phyloP scores from a whole-genome alignment of 176 grass and related monocot genomes.

The Bonia amplexicaulis region DNA sequence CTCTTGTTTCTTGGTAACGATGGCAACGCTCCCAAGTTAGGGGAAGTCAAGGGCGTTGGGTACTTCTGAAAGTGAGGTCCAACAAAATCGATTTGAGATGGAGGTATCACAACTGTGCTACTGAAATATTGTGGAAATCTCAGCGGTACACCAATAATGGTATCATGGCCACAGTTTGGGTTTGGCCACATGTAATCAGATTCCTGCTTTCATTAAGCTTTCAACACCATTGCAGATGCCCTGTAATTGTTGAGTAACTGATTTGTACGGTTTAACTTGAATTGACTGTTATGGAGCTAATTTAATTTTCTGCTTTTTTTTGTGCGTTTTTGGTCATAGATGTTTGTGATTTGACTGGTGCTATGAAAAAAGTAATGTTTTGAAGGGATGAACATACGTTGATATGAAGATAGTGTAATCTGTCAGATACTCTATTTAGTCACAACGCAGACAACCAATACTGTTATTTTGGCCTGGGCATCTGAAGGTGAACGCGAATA shows the following conservation, averaged over 20 bases:
- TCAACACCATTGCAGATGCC: constrained; percentile 14
- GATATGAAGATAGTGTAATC: neutral
- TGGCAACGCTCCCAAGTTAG: constrained; percentile 34
- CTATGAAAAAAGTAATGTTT: neutral
- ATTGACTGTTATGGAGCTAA: neutral
- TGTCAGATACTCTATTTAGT: neutral
- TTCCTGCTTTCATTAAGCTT: neutral
- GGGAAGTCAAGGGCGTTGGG: constrained; percentile 41
- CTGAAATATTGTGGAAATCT: neutral
- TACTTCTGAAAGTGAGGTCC: constrained; percentile 47
- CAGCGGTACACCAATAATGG: neutral
- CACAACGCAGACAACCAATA: neutral
- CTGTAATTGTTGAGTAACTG: constrained; percentile 2
- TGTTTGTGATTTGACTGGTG: neutral
- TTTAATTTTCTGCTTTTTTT: neutral
- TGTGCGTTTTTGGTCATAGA: neutral
- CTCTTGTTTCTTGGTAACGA: constrained; percentile 60
- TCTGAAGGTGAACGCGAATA: neutral
- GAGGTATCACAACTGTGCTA: neutral
- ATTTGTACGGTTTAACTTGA: neutral
- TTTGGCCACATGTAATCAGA: neutral
- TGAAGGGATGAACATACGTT: neutral
- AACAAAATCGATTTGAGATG: neutral
- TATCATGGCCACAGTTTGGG: neutral
- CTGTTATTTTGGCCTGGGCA: too few relatives aligned